Evolutionary conservation across 805 yeast species (phyloP), one percentile per base, ranked within the genome.

Genomic region (Yamadazyma insecticola): DNA sequence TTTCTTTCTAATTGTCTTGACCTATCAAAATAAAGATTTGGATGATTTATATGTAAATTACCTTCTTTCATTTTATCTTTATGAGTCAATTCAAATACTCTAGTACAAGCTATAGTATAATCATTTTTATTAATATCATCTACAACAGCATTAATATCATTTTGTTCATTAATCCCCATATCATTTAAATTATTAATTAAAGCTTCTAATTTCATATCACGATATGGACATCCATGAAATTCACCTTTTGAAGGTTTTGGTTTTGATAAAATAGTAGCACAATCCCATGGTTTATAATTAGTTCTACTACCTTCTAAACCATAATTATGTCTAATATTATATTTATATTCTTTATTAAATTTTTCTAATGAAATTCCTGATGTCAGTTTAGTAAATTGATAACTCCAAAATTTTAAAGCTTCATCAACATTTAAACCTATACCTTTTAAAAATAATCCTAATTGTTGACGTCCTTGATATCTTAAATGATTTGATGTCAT

Each of bases 141-240:
- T 29, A 81, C 43, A 9, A 92, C 74, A 23, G 74, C 74, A 26
- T 71, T 67, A 28, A 84, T 57, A 24, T 75, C 70, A 15, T 58
- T 62, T 50, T 70, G 71, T 36, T 82, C 85, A 7, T 55, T 64
- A 29, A 86, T 60, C 1, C 89, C 90, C 76, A 85, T 72, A 13
- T 65, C 71, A 24, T 63, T 58, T 41, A 92, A 63, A 38, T 75
- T 74, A 3, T 47, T 43, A 5, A 72, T 65, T 29, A 92, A 63
- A 32, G 73, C 70, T 26, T 85, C 94, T n/a, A 73, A 51, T 9
- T 73, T 67, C 47, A 83, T 63, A 47, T 83, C 90, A 33, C 95
- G 66, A 57, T 84, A 92, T 4, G 97, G 97, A 57, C 97, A 90
- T 2, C 98, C 98, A 51, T 90, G 96, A 37, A 63, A 72, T 44